Evolutionary conservation across 2,329 filamentous ascomycete species (phyloP).

Genomic region (Beauveria australis): DNA sequence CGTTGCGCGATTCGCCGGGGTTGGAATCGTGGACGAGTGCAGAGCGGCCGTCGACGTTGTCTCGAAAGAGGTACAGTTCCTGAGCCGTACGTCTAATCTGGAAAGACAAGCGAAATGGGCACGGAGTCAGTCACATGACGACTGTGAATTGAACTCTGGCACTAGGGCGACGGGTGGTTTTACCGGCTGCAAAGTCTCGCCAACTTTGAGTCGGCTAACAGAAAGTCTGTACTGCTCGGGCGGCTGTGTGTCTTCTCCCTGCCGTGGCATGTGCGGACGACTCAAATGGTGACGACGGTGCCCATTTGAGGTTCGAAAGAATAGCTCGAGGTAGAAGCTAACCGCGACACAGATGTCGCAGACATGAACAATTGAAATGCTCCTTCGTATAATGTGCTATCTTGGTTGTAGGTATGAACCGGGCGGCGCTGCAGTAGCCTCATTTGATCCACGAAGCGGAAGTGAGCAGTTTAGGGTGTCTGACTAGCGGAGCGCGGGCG

Average conservation of each 20-base stretch:
- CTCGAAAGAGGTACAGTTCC: slow-evolving; percentile 4
- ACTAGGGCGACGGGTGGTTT: neutral
- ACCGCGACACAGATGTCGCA: neutral
- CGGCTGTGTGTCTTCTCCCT: neutral
- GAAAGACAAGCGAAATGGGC: neutral
- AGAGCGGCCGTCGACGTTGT: slow-evolving; percentile 3
- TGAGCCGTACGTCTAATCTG: slow-evolving; percentile 9
- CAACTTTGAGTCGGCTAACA: slow-evolving; percentile 5
- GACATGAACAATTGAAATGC: neutral
- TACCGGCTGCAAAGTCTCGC: slow-evolving; percentile 9
- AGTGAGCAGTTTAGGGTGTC: neutral
- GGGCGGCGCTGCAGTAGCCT: neutral
- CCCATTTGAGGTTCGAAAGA: neutral
- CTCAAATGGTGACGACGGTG: neutral
- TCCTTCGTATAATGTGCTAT: neutral
- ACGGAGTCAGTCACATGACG: neutral
- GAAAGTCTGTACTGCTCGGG: neutral
- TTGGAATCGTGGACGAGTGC: slow-evolving; percentile 3
- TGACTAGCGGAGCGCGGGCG: too few relatives aligned
- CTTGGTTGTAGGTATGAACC: neutral
- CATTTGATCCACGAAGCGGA: neutral
- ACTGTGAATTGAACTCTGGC: neutral
- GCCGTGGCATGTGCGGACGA: neutral
- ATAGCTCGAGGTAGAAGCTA: neutral
- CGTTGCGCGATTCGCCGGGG: neutral